A percentile compares a stretch with the other conserved stretches of the same genome.
Evolutionary conservation across 805 yeast species (phyloP).

Genomic region (Kockiozyma suomiensis): DNA sequence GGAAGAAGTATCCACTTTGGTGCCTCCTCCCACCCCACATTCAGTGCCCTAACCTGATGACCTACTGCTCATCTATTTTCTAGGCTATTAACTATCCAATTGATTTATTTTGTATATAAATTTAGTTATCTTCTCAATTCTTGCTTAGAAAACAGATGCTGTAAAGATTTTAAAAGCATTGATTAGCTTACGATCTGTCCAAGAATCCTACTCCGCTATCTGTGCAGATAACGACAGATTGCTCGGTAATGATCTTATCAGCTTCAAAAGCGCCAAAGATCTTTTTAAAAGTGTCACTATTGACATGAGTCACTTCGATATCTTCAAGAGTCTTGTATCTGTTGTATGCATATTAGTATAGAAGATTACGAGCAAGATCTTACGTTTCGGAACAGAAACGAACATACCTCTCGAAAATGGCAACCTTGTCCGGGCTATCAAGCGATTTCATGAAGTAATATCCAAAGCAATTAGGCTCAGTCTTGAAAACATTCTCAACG

Average conservation of each 20-base stretch:
- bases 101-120: too few relatives aligned
- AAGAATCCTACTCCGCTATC: too few relatives aligned
- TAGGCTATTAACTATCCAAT: too few relatives aligned
- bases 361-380: too few relatives aligned
- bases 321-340: conserved; percentile 18
- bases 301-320: conserved; percentile 15
- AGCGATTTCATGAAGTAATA: conserved; percentile 16
- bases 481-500: conserved; percentile 15
- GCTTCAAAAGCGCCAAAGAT: conserved; percentile 15
- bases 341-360: too few relatives aligned
- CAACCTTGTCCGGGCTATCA: conserved; percentile 20
- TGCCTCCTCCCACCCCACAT: not conserved
- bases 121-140: too few relatives aligned
- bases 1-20: too few relatives aligned
- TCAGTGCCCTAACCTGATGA: not conserved
- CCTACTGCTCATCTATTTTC: too few relatives aligned
- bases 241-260: conserved; percentile 3
- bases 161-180: too few relatives aligned
- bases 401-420: conserved; percentile 24
- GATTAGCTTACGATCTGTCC: too few relatives aligned
- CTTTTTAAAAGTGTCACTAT: conserved; percentile 3
- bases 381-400: too few relatives aligned
- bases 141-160: not conserved
- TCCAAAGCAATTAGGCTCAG: conserved; percentile 18
- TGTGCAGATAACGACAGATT: not conserved